Evolutionary conservation across 177 flowering plant species (phyloP).

Genomic region (Vitis hybrid): DNA sequence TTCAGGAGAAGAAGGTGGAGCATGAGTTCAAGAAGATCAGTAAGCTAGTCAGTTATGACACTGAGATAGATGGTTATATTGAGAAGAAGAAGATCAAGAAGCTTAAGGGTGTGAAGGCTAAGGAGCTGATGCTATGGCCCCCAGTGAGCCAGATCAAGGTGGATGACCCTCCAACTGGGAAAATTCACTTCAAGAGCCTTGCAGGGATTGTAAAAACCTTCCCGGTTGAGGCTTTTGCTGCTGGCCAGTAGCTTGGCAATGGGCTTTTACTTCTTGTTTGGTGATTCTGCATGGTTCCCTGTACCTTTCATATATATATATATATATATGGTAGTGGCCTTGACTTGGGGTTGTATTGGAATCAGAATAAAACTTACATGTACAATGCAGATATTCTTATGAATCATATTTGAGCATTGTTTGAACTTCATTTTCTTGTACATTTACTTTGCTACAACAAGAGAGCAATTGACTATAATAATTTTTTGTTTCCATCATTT

Average conservation of each 20-base stretch:
- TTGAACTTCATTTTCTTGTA: too few relatives aligned
- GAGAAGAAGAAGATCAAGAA: slow-evolving; percentile 48
- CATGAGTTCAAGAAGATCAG: slow-evolving; percentile 49
- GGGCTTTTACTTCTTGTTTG: not conserved
- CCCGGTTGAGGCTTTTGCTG: slow-evolving; percentile 54
- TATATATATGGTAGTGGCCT: too few relatives aligned
- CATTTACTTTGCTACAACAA: too few relatives aligned
- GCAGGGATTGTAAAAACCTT: slow-evolving; percentile 58
- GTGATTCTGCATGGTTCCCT: not conserved
- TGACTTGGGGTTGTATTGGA: too few relatives aligned
- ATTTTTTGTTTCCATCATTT: too few relatives aligned
- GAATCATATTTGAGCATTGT: too few relatives aligned
- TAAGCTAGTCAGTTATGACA: slow-evolving; percentile 51
- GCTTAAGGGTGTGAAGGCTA: slow-evolving; percentile 71
- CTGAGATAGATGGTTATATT: slow-evolving; percentile 33
- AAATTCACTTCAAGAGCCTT: slow-evolving; percentile 59
- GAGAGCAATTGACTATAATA: too few relatives aligned
- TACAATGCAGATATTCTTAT: too few relatives aligned
- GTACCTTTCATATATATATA: too few relatives aligned
- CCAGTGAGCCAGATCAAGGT: slow-evolving; percentile 48
- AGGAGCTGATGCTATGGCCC: slow-evolving; percentile 62
- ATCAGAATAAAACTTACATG: too few relatives aligned
- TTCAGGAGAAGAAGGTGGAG: slow-evolving; percentile 49
- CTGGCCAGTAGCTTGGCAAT: slow-evolving; percentile 16
- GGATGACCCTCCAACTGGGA: slow-evolving; percentile 45